Percentiles rank a stretch among this genome's conserved stretches.
These are phyloP conservation scores for Mycena vulgaris DNA, from an alignment of 768 basidiomycete genomes.

Conservation along the genomic window DNA sequence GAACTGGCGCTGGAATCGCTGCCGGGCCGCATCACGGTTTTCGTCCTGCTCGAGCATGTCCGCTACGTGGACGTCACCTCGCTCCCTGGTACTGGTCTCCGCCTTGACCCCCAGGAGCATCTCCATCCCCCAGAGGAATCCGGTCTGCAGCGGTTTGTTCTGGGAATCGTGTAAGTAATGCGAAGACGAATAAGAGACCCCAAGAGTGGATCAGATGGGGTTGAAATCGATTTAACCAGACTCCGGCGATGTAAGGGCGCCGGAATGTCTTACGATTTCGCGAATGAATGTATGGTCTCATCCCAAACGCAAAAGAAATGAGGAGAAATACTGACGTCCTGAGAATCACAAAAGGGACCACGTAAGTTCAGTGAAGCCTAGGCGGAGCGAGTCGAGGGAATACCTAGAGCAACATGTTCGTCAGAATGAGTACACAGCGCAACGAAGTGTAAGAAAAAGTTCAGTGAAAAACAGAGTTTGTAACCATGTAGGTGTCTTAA, in stretches of 20 bases:
- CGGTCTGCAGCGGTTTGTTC: slow-evolving; percentile 81
- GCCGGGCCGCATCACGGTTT: slow-evolving; percentile 68
- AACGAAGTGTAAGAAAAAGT: slow-evolving; percentile 42
- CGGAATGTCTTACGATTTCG: slow-evolving; percentile 71
- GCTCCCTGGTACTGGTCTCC: not conserved
- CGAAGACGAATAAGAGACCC: slow-evolving; percentile 18
- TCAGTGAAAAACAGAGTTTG: slow-evolving; percentile 47
- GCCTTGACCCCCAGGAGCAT: slow-evolving; percentile 72
- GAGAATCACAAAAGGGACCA: slow-evolving; percentile 20
- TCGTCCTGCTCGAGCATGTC: slow-evolving; percentile 74
- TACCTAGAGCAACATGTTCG: slow-evolving; percentile 42
- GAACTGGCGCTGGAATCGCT: slow-evolving; percentile 79
- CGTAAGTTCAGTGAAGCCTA: slow-evolving; percentile 35
- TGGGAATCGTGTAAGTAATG: slow-evolving; percentile 45
- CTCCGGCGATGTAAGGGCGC: slow-evolving; percentile 74
- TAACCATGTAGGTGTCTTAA: slow-evolving; percentile 88
- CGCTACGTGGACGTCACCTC: slow-evolving; percentile 66
- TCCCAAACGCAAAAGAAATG: slow-evolving; percentile 49
- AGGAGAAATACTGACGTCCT: slow-evolving; percentile 57
- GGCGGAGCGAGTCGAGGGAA: slow-evolving; percentile 3
- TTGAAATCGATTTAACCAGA: slow-evolving; percentile 78
- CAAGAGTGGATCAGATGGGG: slow-evolving; percentile 72
- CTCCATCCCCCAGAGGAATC: slow-evolving; percentile 89
- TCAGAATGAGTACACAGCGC: slow-evolving; percentile 17
- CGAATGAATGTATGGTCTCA: slow-evolving; percentile 79